Base-by-base conservation (phyloP, 345 rosid genomes). In the Arabidopsis suecica region DNA sequence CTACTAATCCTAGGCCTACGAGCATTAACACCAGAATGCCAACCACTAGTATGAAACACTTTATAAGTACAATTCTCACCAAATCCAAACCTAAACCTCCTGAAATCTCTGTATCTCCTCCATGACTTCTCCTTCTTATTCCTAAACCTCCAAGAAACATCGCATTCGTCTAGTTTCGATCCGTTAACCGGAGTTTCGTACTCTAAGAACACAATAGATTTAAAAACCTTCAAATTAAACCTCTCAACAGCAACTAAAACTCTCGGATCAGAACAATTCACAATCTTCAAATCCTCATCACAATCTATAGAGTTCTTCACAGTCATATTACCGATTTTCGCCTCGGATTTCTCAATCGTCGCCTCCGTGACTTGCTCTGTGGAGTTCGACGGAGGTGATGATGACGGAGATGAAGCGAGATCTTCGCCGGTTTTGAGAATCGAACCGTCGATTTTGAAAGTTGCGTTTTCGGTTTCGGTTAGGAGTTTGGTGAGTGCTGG, bases 111-210 rank as follows among this genome's bases (percentile, higher is more conserved):
- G 9, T 94, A 94, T 71, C 78, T 88, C 86, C 97, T 90, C 98
- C 97, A 94, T 0, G 96, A 94, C 75, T 86, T 94, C 81, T 94
- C 98, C 73, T 88, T 94, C 80, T 85, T 91, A 74, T 94, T 94
- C 84, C 97, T 84, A 74, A 94, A 91, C 69, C 87, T 91, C 97
- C 96, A 91, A 13, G 91, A 87, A 59, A 88, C 96, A 73, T 94
- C 98, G 66, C 96, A 92, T 73, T 89, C 94, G 74, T 87, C 88
- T 0, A 83, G 73, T 7, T 75, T 89, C 13, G 90, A 86, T 30
- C 97, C 97, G 37, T 82, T 85, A 28, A 89, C 91, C 0, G 97
- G 97, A 69, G 86, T 63, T 69, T 87, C 96, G 58, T 93, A 93
- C 58, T 88, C 91, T 79, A 93, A 78, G 69, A 91, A 87, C 82